Percentiles rank a stretch among this genome's conserved stretches.
Evolutionary conservation across 495 filamentous ascomycete species (phyloP).

Genomic region (Saxophila tyrrhenica): DNA sequence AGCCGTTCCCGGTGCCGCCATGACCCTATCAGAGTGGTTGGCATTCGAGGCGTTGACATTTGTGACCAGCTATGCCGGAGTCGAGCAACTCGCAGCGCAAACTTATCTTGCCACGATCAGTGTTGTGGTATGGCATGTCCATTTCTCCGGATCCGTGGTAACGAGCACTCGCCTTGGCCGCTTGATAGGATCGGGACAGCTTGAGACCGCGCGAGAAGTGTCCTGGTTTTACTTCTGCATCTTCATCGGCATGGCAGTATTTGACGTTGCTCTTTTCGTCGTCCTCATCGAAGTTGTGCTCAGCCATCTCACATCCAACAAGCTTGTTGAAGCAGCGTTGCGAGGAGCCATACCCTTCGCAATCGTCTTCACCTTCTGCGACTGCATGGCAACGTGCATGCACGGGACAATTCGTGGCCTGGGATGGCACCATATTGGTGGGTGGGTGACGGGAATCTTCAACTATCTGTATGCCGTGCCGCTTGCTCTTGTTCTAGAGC

Average conservation of each 20-base stretch:
- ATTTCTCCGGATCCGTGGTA: slow-evolving; percentile 1
- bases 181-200: not conserved
- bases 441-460: not conserved
- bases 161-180: not conserved
- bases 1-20: slow-evolving; percentile 20
- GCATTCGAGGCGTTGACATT: slow-evolving; percentile 23
- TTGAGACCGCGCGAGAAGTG: not conserved
- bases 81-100: slow-evolving; percentile 21
- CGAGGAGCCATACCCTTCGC: not conserved
- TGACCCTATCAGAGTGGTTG: slow-evolving; percentile 23
- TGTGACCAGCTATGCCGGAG: slow-evolving; percentile 9
- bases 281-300: not conserved
- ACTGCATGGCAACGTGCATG: not conserved
- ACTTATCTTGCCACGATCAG: slow-evolving; percentile 13
- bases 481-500: not conserved
- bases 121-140: slow-evolving; percentile 17
- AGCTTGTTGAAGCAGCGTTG: not conserved
- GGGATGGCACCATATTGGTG: not conserved
- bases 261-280: not conserved
- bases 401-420: not conserved
- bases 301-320: not conserved
- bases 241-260: not conserved
- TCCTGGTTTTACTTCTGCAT: not conserved
- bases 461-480: not conserved
- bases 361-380: not conserved